Conservation (phyloP, 2,329 filamentous ascomycete genomes). For the Aspergillus fischeri region DNA sequence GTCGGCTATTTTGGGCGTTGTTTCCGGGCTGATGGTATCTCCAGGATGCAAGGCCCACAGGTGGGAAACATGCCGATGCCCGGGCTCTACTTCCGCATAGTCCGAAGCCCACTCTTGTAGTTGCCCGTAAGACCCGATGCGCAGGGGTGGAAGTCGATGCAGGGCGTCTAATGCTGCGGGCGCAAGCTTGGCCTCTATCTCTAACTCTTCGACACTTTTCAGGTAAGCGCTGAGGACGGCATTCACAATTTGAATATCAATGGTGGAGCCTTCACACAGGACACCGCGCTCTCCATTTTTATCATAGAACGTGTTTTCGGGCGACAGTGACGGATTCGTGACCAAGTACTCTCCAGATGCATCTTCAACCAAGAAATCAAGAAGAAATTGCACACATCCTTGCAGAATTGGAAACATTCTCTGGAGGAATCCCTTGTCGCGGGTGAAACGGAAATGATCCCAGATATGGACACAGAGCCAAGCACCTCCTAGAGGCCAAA, state of each 20-base stretch:
- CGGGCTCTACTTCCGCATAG: slow-evolving; percentile 41
- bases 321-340: slow-evolving; percentile 27
- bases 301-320: slow-evolving; percentile 28
- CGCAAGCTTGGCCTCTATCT: slow-evolving; percentile 14
- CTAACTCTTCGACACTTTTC: slow-evolving; percentile 7
- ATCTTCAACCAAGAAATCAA: slow-evolving; percentile 27
- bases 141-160: slow-evolving; percentile 19
- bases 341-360: slow-evolving; percentile 17
- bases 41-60: slow-evolving; percentile 49
- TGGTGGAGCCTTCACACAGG: slow-evolving; percentile 41
- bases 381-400: slow-evolving; percentile 28
- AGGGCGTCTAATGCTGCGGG: slow-evolving; percentile 7
- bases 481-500: slow-evolving; percentile 45
- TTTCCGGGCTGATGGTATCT: slow-evolving; percentile 32
- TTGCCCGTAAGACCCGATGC: slow-evolving; percentile 13
- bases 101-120: slow-evolving; percentile 33
- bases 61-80: slow-evolving; percentile 51
- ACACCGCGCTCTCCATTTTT: slow-evolving; percentile 17
- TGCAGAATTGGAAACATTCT: slow-evolving; percentile 22
- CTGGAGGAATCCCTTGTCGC: slow-evolving; percentile 16
- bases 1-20: slow-evolving; percentile 28
- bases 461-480: slow-evolving; percentile 61
- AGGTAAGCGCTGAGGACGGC: slow-evolving; percentile 36
- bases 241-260: slow-evolving; percentile 45
- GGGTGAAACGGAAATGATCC: slow-evolving; percentile 54